Base-by-base conservation (phyloP, 768 basidiomycete species). In the Hypsizygus marmoreus region DNA sequence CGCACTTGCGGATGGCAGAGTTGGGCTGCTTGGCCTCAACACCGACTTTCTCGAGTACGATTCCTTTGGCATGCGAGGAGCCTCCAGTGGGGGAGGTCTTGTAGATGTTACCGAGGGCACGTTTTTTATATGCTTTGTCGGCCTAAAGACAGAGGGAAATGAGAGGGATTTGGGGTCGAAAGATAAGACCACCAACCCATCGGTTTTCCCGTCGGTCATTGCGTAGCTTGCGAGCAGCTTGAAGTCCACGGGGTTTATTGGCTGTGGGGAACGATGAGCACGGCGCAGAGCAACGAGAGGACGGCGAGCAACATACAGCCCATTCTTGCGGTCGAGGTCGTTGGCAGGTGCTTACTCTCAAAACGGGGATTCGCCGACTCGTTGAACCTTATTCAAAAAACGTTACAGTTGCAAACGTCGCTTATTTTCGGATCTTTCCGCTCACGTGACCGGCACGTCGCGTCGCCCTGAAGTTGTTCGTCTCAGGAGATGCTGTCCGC, bases 11-110 rank as follows among this genome's bases (percentile, higher is more conserved):
- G 73, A 99, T 98, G 69, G 97, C 97, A 67, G 97, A 99, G 83
- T 99, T 99, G 75, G 97, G 97, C 73, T 99, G 97, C 76, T 99
- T 99, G 68, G 97, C 95, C 78, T 99, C 97, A 55, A 99, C 95
- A 67, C 97, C 97, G 64, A 99, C 94, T 80, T 99, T 99, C 77
- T 99, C 97, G 50, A 99, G 86, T 49, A 99, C 97, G 66, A 99
- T 99, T 57, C 97, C 97, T 80, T 99, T 99, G 58, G 97, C 97
- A 72, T 99, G 97, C 57, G 97, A 98, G 47, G 94, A 95, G 57
- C 97, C 97, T 75, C 94, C 97, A 51, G 97, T 98, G 36, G 97
- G 97, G 24, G 95, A 98, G 64, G 97, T 98, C 80, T 95, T 97
- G 88, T 95, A 99, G 67, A 97, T 84, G 77, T 98, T 99, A 51